phyloP scores from a whole-genome alignment of 1,284 basidiomycete genomes.

The Cutaneotrichosporon daszewskae region DNA sequence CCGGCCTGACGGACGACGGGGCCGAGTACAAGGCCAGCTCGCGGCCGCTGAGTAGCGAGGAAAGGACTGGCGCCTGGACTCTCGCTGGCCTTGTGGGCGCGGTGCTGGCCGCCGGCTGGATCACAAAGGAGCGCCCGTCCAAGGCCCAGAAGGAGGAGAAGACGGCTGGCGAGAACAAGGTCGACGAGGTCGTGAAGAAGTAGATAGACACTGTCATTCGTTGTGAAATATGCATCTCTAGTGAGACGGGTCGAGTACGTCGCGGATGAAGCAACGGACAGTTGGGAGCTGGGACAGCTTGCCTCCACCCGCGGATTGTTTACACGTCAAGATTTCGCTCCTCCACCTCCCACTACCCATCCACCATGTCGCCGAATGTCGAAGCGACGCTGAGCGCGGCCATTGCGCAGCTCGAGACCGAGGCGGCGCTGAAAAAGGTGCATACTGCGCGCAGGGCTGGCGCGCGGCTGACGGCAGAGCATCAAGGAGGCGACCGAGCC shows the following conservation, averaged over 20 bases:
- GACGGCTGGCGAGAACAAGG: slow-evolving; percentile 1
- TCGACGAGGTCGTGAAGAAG: not conserved
- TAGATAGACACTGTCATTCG: no score
- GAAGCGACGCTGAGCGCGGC: slow-evolving; percentile 29
- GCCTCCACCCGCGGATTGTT: no score
- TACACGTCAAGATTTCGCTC: no score
- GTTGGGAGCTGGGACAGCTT: no score
- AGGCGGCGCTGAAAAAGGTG: slow-evolving; percentile 44
- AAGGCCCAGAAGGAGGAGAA: not conserved
- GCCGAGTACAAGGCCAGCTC: slow-evolving; percentile 37
- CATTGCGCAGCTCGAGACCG: slow-evolving; percentile 41
- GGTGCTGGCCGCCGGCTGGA: slow-evolving; percentile 53
- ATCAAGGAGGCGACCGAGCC: slow-evolving; percentile 44
- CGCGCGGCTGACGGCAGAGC: slow-evolving; percentile 18
- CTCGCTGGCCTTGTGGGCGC: slow-evolving; percentile 55
- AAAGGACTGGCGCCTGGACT: slow-evolving; percentile 55
- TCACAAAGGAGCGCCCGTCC: not conserved
- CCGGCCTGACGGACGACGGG: slow-evolving; percentile 3
- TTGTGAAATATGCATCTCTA: no score
- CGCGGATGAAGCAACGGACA: no score
- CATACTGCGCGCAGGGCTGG: no score
- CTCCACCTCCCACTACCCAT: no score
- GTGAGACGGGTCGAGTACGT: no score
- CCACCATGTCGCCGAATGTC: slow-evolving; percentile 14
- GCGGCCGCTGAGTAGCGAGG: slow-evolving; percentile 54